Evolutionary conservation across 106 monocot genomes (phyloP).

Genomic region (Acanthochlamys bracteata): DNA sequence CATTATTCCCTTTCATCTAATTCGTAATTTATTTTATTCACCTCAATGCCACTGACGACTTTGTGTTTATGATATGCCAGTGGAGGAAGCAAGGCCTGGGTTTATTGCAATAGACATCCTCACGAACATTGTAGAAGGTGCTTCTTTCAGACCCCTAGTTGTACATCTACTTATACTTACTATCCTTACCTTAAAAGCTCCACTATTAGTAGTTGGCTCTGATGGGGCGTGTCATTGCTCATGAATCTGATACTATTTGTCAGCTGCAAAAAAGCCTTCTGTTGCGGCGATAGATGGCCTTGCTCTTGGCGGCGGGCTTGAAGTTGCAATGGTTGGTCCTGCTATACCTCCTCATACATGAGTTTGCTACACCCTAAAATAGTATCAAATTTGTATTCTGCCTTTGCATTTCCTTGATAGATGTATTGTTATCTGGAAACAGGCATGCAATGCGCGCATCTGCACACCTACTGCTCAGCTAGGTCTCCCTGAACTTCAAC

Average conservation of each 20-base stretch:
- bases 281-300: constrained; percentile 96
- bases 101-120: constrained; percentile 66
- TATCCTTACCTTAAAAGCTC: background rate
- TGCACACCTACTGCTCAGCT: constrained; percentile 64
- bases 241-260: background rate
- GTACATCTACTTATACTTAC: background rate
- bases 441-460: constrained; percentile 92
- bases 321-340: constrained; percentile 84
- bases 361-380: background rate
- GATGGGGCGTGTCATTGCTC: background rate
- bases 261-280: constrained; percentile 82
- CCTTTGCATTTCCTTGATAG: background rate
- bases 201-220: background rate
- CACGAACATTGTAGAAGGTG: constrained; percentile 88
- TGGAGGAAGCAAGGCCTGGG: constrained; percentile 47
- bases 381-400: background rate
- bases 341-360: background rate
- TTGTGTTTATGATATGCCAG: constrained; percentile 26
- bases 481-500: constrained; percentile 89
- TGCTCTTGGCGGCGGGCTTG: constrained; percentile 93
- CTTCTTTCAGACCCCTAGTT: no score
- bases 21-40: constrained; percentile 1
- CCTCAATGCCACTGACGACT: background rate
- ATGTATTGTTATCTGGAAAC: constrained; percentile 5
- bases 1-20: background rate